A percentile compares a stretch with the other conserved stretches of the same genome.
phyloP scores from a whole-genome alignment of 2,329 filamentous ascomycete species.

The Harringtonia lauricola region DNA sequence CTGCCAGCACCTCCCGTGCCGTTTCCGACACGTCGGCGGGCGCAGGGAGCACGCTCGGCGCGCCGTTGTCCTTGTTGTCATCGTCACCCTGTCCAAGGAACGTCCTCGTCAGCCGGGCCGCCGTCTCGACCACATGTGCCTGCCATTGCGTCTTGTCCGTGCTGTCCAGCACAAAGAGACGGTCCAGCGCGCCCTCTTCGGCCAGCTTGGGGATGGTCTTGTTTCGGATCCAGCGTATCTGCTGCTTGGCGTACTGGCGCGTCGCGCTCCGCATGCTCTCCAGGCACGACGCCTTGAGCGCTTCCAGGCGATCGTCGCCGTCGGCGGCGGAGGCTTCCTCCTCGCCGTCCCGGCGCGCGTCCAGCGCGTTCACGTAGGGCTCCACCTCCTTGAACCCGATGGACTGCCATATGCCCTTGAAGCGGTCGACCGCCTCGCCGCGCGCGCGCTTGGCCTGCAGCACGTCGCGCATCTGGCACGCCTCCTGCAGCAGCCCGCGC shows the following conservation, averaged over 20 bases:
- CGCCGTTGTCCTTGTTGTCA: neutral
- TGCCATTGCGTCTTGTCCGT: slow-evolving; percentile 55
- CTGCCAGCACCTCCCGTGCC: slow-evolving; percentile 44
- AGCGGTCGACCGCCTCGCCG: slow-evolving; percentile 54
- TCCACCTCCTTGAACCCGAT: slow-evolving; percentile 93
- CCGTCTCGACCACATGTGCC: slow-evolving; percentile 52
- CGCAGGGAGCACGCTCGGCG: slow-evolving; percentile 28
- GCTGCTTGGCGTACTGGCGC: slow-evolving; percentile 75
- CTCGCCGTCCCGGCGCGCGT: neutral
- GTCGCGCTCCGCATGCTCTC: slow-evolving; percentile 75
- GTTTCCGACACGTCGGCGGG: slow-evolving; percentile 36
- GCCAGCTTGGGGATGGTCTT: slow-evolving; percentile 64
- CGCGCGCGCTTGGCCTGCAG: slow-evolving; percentile 21
- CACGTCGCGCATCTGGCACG: slow-evolving; percentile 31
- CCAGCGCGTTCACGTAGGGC: slow-evolving; percentile 42
- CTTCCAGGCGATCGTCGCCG: slow-evolving; percentile 30
- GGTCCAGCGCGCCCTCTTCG: slow-evolving; percentile 39
- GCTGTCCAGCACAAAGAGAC: slow-evolving; percentile 72
- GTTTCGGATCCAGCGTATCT: slow-evolving; percentile 76
- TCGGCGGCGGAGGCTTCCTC: neutral
- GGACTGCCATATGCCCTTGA: slow-evolving; percentile 85
- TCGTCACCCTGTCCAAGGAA: slow-evolving; percentile 40
- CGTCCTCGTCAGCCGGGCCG: slow-evolving; percentile 44
- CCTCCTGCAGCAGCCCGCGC: slow-evolving; percentile 37
- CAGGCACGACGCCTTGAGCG: slow-evolving; percentile 47